Percentiles rank a stretch among this genome's conserved stretches.
Evolutionary conservation across 2,329 filamentous ascomycete species (phyloP).

Genomic region (Fusarium sp.): DNA sequence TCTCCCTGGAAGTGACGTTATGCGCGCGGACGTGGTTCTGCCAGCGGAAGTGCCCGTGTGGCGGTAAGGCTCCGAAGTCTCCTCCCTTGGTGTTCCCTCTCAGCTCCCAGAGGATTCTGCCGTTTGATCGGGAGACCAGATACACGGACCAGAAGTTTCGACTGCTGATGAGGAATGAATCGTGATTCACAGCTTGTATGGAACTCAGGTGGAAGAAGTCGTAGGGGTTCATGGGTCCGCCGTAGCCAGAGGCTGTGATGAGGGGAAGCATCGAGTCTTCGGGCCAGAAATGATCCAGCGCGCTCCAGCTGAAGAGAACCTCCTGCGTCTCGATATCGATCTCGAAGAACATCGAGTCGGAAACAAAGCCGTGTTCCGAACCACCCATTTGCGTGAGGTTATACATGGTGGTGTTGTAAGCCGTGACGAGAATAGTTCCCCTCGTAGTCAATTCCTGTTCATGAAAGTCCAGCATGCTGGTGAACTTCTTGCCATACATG

Average conservation of each 20-base stretch:
- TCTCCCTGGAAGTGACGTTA: slow-evolving; percentile 33
- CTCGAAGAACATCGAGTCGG: slow-evolving; percentile 57
- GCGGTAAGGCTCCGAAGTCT: slow-evolving; percentile 40
- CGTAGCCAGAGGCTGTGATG: slow-evolving; percentile 22
- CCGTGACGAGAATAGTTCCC: slow-evolving; percentile 44
- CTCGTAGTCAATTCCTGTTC: slow-evolving; percentile 41
- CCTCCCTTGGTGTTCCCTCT: slow-evolving; percentile 45
- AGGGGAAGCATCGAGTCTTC: slow-evolving; percentile 34
- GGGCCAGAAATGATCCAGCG: slow-evolving; percentile 51
- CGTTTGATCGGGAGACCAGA: slow-evolving; percentile 39
- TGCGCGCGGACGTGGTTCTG: slow-evolving; percentile 54
- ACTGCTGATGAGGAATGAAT: slow-evolving; percentile 43
- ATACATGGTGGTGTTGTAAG: slow-evolving; percentile 42
- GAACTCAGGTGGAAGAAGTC: slow-evolving; percentile 50
- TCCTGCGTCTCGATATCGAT: slow-evolving; percentile 57
- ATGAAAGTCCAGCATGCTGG: slow-evolving; percentile 40
- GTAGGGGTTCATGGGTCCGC: slow-evolving; percentile 22
- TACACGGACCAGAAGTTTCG: slow-evolving; percentile 44
- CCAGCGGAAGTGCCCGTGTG: slow-evolving; percentile 52
- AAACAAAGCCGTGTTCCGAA: slow-evolving; percentile 24
- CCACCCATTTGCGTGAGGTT: slow-evolving; percentile 43
- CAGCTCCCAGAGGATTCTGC: slow-evolving; percentile 45
- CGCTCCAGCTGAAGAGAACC: slow-evolving; percentile 58
- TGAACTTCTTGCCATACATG: slow-evolving; percentile 2
- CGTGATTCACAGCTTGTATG: slow-evolving; percentile 38